Evolutionary conservation across 164 flowering plant genomes (phyloP), one percentile per base, ranked within the genome.

Genomic region (Chloranthus sessilifolius): DNA sequence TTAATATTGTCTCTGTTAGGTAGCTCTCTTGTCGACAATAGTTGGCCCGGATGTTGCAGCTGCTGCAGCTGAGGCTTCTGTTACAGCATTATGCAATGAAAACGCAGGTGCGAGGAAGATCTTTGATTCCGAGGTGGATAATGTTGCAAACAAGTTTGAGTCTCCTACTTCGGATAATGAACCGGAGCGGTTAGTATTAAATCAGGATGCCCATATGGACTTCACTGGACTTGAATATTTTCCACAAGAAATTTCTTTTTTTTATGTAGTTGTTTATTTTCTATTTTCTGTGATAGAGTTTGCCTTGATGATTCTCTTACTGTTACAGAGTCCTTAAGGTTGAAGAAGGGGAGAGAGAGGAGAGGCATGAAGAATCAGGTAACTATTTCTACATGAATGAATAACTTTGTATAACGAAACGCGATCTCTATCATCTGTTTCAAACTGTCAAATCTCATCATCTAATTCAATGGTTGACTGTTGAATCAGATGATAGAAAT

Each of bases 1-100:
- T 17, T 58, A 37, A 57, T 17, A 10, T 4, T 55, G 45, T 63
- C 31, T 50, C 24, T 28, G 21, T 59, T 61, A 92, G 98, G 81
- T 83, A 26, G 76, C 92, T 70, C 56, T 50, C 44, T 63, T 89
- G 21, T 73, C 88, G 27, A 63, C 76, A 29, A 68, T 67, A 61
- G 83, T 77, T 61, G 81, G 81, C 25, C 88, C 95, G 35, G 69
- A 68, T 59, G 50, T 89, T 34, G 69, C 87, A 40, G 75, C 81
- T 20, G 80, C 86, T 53, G 97, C 95, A 30, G 81, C 88, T 43
- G 79, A 81, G 55, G 95, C 92, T 69, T 80, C 95, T 56, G 61
- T 94, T 55, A 28, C 72, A 11, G 76, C 83, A 25, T 73, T 94
- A 40, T 84, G 83, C 63, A 61, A 75, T 11, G 95, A 80, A 52